Percentiles rank a stretch among this genome's conserved stretches.
Conservation (phyloP, 768 basidiomycete genomes). For the Pisolithus albus region DNA sequence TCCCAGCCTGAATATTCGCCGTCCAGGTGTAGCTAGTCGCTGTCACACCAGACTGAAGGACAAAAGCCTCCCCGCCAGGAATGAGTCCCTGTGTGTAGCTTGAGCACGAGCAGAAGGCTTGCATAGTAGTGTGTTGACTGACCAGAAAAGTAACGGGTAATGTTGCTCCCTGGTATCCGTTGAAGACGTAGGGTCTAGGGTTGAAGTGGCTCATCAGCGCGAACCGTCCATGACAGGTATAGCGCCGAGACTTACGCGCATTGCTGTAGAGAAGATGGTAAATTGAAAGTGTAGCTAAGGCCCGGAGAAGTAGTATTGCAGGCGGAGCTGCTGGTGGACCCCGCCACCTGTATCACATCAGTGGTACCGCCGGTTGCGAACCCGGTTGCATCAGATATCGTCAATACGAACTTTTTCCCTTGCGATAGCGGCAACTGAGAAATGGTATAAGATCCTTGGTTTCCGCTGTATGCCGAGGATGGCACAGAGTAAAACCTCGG, state of each 20-base stretch:
- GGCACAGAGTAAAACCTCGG: constrained; percentile 53
- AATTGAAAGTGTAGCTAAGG: constrained; percentile 40
- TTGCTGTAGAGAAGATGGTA: constrained; percentile 51
- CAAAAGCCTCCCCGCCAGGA: constrained; percentile 50
- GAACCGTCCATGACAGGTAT: not conserved
- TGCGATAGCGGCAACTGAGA: constrained; percentile 36
- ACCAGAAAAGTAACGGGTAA: constrained; percentile 54
- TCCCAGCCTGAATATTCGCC: constrained; percentile 51
- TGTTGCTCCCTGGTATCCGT: constrained; percentile 36
- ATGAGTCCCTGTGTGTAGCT: constrained; percentile 43
- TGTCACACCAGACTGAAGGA: constrained; percentile 34
- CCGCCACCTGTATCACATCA: constrained; percentile 40
- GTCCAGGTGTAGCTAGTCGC: constrained; percentile 45
- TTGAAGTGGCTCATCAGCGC: constrained; percentile 3
- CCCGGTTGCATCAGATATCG: constrained; percentile 69
- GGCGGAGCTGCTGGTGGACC: constrained; percentile 31
- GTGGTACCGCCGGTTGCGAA: constrained; percentile 62
- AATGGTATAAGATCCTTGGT: constrained; percentile 45
- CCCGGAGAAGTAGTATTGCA: constrained; percentile 47
- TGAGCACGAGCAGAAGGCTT: not conserved
- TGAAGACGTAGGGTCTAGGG: constrained; percentile 42
- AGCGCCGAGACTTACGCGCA: constrained; percentile 41
- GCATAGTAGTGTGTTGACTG: constrained; percentile 11
- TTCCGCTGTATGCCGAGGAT: constrained; percentile 44
- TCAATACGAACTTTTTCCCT: constrained; percentile 39